phyloP scores from a whole-genome alignment of 2,329 filamentous ascomycete genomes.

The Thyridium curvatum region DNA sequence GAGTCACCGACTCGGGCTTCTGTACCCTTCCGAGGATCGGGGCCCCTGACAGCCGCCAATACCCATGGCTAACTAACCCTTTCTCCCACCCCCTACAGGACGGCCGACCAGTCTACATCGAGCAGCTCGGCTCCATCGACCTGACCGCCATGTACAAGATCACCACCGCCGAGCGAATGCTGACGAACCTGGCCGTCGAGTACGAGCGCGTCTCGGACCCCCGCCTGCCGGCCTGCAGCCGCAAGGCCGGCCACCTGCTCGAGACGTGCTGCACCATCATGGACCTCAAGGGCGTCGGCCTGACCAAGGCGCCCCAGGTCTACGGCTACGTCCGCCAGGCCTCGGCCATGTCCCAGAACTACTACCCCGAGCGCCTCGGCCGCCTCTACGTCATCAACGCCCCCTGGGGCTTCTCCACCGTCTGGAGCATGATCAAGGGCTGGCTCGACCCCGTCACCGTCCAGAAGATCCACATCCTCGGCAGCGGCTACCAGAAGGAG shows the following conservation, averaged over 20 bases:
- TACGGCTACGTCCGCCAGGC: constrained; percentile 84
- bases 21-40: too few relatives aligned
- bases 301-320: constrained; percentile 74
- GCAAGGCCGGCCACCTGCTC: constrained; percentile 80
- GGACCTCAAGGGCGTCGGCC: constrained; percentile 90
- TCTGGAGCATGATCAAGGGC: constrained; percentile 81
- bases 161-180: constrained; percentile 87
- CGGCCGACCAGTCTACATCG: constrained; percentile 94
- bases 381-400: constrained; percentile 98
- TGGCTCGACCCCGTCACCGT: constrained; percentile 97
- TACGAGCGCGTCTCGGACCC: constrained; percentile 96
- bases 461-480: constrained; percentile 89
- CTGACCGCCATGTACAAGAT: constrained; percentile 86
- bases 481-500: constrained; percentile 74
- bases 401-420: constrained; percentile 86
- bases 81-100: constrained; percentile 56
- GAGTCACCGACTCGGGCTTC: constrained; percentile 1
- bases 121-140: constrained; percentile 91
- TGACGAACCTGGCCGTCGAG: constrained; percentile 92
- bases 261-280: constrained; percentile 99
- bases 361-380: constrained; percentile 96
- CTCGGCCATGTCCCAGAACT: constrained; percentile 91
- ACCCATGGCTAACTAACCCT: background rate
- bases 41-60: too few relatives aligned
- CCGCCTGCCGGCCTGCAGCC: constrained; percentile 88